Evolutionary conservation across 1,284 basidiomycete species (phyloP).

Genomic region (Termitomyces sp.): DNA sequence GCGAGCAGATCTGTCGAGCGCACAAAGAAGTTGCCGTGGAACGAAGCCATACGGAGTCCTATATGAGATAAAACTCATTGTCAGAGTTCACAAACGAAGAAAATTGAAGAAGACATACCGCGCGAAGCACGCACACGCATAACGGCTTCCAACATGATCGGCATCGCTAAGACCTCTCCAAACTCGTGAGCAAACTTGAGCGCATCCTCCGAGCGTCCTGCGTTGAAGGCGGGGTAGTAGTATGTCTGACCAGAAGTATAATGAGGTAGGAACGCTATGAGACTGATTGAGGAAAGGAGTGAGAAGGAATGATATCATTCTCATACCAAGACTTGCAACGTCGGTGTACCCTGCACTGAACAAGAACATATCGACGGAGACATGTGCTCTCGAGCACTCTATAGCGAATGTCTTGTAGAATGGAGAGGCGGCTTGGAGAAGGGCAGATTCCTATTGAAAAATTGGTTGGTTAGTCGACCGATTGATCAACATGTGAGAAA

Average conservation of each 20-base stretch:
- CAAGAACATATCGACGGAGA: slow-evolving; percentile 99
- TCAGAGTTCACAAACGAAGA: slow-evolving; percentile 7
- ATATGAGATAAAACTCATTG: slow-evolving; percentile 9
- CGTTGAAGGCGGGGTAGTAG: slow-evolving; percentile 98
- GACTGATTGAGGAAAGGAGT: slow-evolving; percentile 9
- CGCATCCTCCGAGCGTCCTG: slow-evolving; percentile 89
- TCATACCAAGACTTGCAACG: slow-evolving; percentile 82
- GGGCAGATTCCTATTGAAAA: slow-evolving; percentile 64
- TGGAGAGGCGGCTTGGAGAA: slow-evolving; percentile 84
- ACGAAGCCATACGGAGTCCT: slow-evolving; percentile 94
- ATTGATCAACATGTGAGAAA: neutral
- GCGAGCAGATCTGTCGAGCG: slow-evolving; percentile 96
- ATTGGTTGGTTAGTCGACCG: neutral
- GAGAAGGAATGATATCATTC: neutral
- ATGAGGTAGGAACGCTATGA: slow-evolving; percentile 82
- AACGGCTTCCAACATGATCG: slow-evolving; percentile 95
- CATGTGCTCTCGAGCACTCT: slow-evolving; percentile 95
- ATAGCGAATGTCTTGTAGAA: slow-evolving; percentile 99
- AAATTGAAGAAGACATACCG: slow-evolving; percentile 39
- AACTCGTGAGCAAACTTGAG: slow-evolving; percentile 98
- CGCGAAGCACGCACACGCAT: slow-evolving; percentile 95
- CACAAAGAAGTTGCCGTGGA: slow-evolving; percentile 99
- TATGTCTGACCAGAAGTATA: slow-evolving; percentile 99
- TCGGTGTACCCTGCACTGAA: slow-evolving; percentile 94
- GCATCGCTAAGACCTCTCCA: slow-evolving; percentile 87